Evolutionary conservation across 352 stramenopile genomes (phyloP), one percentile per base, ranked within the genome.

Genomic region (Globisporangium paddicum): DNA sequence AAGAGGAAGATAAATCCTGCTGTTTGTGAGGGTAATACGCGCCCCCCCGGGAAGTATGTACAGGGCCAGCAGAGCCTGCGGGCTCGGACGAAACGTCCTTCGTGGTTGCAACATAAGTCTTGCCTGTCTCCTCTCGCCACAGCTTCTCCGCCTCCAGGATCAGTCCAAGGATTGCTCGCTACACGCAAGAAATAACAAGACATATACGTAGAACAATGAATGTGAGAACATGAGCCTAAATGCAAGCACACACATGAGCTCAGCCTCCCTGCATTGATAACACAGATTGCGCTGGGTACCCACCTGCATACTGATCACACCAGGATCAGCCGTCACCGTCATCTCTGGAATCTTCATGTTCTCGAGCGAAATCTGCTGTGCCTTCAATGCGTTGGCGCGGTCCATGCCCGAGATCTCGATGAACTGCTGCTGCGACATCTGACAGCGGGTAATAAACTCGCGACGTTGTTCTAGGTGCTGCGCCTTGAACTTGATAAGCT

Each of bases 301-400:
- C 73, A 89, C 79, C 77, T 89, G 79, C 35, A 77, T 67, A 30
- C 58, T 55, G 53, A 89, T 74, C 5, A 56, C 48, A 16, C 72
- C 60, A 6, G 63, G 28, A 34, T 92, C 78, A 0, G 62, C 76
- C 2, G 82, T 79, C 28, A 92, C 80, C 10, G 21, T 48, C 67
- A 90, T 85, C 49, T 87, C 74, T 6, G 82, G 82, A 18, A 92
- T 86, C 62, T 88, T 84, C 69, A 92, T 73, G 45, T 79, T 86
- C 49, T 77, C 65, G 2, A 92, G 64, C 40, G 82, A 84, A 14
- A 84, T 86, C 50, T 92, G 82, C 51, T 92, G 82, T 8, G 72
- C 76, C 21, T 82, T 77, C 3, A 92, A 60, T 13, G 79, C 71
- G 30, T 71, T 79, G n/a, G 55, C 54, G 19, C 82, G 79, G 42